These are phyloP conservation scores for Noccaea caerulescens DNA, from an alignment of 345 rosid species.

Conservation along the genomic window DNA sequence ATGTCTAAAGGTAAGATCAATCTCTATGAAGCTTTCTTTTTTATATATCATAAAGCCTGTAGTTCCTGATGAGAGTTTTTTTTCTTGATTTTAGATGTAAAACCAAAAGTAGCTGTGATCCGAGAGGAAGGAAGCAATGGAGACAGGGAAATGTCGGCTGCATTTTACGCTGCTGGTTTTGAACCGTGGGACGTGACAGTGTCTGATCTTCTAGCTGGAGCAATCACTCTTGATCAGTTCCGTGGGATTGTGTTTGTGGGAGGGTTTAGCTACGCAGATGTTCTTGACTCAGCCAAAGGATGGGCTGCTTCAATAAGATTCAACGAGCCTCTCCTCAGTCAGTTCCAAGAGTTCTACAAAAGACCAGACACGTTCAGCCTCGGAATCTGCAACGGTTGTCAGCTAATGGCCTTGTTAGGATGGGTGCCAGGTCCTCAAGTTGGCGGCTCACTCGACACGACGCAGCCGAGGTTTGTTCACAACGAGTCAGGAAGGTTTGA, in stretches of 20 bases:
- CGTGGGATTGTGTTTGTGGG: slow-evolving; percentile 91
- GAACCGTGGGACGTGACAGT: slow-evolving; percentile 96
- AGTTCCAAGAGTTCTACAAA: slow-evolving; percentile 88
- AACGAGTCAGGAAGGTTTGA: slow-evolving; percentile 93
- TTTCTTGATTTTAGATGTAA: slow-evolving; percentile 46
- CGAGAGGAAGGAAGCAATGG: slow-evolving; percentile 99
- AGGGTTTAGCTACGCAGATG: slow-evolving; percentile 94
- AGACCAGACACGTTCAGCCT: slow-evolving; percentile 89
- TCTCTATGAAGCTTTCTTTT: slow-evolving; percentile 1
- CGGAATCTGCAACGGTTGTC: slow-evolving; percentile 95
- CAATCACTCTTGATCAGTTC: slow-evolving; percentile 63
- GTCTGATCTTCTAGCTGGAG: slow-evolving; percentile 83
- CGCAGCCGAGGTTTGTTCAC: slow-evolving; percentile 90
- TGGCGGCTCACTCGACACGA: slow-evolving; percentile 77
- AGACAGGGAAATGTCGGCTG: slow-evolving; percentile 97
- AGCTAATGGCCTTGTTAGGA: slow-evolving; percentile 89
- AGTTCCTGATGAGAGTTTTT: not conserved
- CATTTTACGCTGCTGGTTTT: slow-evolving; percentile 84
- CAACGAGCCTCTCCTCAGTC: slow-evolving; percentile 70
- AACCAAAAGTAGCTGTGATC: slow-evolving; percentile 89
- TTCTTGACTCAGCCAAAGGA: slow-evolving; percentile 95
- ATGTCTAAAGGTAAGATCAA: slow-evolving; percentile 44
- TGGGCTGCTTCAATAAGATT: slow-evolving; percentile 96
- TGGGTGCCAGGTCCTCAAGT: slow-evolving; percentile 96
- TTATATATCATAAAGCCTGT: not conserved